Conservation (phyloP, 768 basidiomycete genomes). For the Cubamyces lactineus region DNA sequence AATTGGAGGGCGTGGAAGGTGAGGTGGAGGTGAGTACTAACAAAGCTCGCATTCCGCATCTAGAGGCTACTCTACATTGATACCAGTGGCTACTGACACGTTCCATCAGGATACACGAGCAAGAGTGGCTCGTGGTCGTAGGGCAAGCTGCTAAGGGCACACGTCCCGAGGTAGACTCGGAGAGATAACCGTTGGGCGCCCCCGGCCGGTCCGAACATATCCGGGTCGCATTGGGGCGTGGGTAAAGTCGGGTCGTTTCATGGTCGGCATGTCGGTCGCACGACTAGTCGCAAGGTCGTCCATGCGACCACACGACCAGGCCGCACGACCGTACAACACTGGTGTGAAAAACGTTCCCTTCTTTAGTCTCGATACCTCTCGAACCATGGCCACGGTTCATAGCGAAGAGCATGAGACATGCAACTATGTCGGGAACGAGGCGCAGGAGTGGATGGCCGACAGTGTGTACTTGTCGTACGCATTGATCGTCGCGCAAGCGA, state of each 20-base stretch:
- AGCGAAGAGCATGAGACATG: constrained; percentile 12
- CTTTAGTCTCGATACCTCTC: constrained; percentile 13
- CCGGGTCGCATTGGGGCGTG: not conserved
- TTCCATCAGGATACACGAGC: no score
- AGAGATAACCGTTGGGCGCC: not conserved
- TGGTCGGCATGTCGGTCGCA: not conserved
- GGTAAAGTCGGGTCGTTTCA: not conserved
- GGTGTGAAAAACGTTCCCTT: constrained; percentile 19
- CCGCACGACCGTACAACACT: not conserved
- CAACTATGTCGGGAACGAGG: constrained; percentile 33
- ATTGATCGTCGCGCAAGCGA: not conserved
- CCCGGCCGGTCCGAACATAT: not conserved
- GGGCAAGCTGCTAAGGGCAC: no score
- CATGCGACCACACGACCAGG: no score
- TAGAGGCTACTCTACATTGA: no score
- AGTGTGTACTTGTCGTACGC: constrained; percentile 34
- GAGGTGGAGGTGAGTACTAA: not conserved
- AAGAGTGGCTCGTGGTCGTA: no score
- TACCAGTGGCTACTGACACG: no score
- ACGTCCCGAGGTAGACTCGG: not conserved
- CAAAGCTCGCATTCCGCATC: not conserved
- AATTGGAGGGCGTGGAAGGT: not conserved
- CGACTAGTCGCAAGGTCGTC: not conserved
- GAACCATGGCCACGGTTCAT: not conserved
- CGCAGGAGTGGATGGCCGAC: constrained; percentile 25